Evolutionary conservation across 176 grass and related monocot species (phyloP).

Genomic region (Paspalum vaginatum): DNA sequence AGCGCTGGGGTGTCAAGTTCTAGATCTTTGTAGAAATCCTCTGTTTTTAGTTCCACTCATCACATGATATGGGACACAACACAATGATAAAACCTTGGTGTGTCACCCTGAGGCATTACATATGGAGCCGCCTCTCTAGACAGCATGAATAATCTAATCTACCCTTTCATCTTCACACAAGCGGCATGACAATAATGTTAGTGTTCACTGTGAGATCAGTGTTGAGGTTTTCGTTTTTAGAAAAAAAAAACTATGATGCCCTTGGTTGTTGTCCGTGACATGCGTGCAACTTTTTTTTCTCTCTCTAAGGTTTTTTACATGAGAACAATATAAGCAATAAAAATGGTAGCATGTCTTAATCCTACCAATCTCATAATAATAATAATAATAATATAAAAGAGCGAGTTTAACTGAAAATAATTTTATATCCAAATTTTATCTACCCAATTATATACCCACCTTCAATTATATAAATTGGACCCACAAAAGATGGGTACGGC

Average conservation of each 20-base stretch:
- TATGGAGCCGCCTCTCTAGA: conserved; percentile 50
- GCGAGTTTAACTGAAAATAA: no score
- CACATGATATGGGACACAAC: conserved; percentile 56
- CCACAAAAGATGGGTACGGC: no score
- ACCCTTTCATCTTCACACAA: conserved; percentile 76
- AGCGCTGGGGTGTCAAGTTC: conserved; percentile 83
- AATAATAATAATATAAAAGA: no score
- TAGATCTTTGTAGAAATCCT: conserved; percentile 54
- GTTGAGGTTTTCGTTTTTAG: no score
- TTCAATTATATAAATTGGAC: no score
- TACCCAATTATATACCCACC: not conserved
- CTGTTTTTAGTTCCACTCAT: conserved; percentile 58
- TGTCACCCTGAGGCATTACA: conserved; percentile 63
- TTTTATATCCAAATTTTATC: not conserved
- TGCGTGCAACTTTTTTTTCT: no score
- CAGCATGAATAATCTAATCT: conserved; percentile 70
- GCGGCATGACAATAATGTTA: conserved; percentile 55
- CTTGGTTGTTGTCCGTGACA: no score
- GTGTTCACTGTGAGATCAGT: conserved; percentile 51
- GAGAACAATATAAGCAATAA: not conserved
- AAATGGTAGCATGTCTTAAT: not conserved
- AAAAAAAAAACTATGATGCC: no score
- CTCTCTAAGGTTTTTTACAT: no score
- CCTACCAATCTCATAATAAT: not conserved
- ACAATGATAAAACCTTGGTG: conserved; percentile 76